These are phyloP conservation scores for Coniosporium apollinis DNA, from an alignment of 495 filamentous ascomycete genomes.

Conservation along the genomic window DNA sequence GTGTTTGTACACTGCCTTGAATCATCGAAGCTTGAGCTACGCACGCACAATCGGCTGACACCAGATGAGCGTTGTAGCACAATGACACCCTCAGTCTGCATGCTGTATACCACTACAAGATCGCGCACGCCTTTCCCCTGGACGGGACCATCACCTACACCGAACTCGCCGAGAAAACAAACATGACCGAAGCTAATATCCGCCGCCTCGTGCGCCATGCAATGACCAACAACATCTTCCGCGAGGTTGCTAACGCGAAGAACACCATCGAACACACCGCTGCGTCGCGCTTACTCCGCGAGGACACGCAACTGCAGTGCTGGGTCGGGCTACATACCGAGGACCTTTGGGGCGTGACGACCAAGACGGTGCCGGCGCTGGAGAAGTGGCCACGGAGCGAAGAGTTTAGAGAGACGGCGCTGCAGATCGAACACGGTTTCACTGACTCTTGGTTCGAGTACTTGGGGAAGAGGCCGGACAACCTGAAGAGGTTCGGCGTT, in stretches of 20 bases:
- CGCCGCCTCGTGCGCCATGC: conserved; percentile 36
- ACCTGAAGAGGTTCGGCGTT: background rate
- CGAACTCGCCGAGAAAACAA: background rate
- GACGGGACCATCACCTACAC: conserved; percentile 1
- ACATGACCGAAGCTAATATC: conserved; percentile 10
- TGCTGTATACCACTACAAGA: conserved; percentile 2
- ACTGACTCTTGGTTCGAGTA: background rate
- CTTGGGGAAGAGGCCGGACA: background rate
- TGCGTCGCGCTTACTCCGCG: conserved; percentile 9
- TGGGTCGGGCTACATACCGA: background rate
- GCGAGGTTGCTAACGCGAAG: conserved; percentile 31
- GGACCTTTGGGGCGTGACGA: background rate
- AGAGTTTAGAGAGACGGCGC: conserved; percentile 1
- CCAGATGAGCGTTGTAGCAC: conserved; percentile 1
- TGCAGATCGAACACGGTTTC: background rate
- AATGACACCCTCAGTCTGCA: conserved; percentile 3
- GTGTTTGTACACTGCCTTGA: no score
- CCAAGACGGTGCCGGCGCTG: conserved; percentile 1
- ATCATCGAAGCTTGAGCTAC: no score
- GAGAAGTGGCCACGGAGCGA: background rate
- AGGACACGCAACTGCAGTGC: background rate
- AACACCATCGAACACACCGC: conserved; percentile 37
- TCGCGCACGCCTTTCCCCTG: conserved; percentile 3
- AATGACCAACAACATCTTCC: conserved; percentile 40
- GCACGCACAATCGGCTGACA: no score